Evolutionary conservation across 1,284 basidiomycete species (phyloP), one percentile per base, ranked within the genome.

Genomic region (Ustilago trichophora): DNA sequence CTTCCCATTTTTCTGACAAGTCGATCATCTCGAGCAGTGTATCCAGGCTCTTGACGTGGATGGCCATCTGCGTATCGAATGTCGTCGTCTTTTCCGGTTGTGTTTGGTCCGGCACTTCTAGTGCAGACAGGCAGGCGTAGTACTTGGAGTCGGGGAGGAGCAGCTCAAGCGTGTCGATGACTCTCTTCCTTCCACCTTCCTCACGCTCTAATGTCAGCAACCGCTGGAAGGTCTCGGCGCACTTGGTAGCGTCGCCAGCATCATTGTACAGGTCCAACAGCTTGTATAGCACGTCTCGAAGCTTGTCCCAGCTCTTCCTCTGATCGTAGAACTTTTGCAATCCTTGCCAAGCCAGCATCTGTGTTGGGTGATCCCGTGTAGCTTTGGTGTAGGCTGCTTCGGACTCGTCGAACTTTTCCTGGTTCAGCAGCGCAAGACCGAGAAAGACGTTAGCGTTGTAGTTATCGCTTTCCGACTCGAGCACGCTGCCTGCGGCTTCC

Each of bases 141-240:
- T 89, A 83, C 0, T 86, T 83, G 8, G 93, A 94, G 10, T 87
- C 87, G 0, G 91, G 91, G 6, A 97, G 87, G 10, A 93, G 84
- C 25, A 90, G 84, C 4, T 85, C 85, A 10, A 98, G 84, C 0
- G 88, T 86, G 6, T 60, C 33, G 48, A 53, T 47, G 41, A 62
- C 34, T 10, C 49, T 35, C 19, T 43, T 50, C 16, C 44, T 37
- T 16, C 53, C 55, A 11, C 90, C 90, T 57, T 88, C 85, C 41
- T 87, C 83, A 15, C 88, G 84, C 22, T 87, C 86, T 3, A 88
- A 76, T 3, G 87, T 85, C n/a, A 96, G 82, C 32, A 91, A 83
- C 68, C 89, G 90, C 77, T 93, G 90, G 35, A 95, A 80, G 0
- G 85, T 84, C 74, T 92, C 90, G 0, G 90, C 91, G 68, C 89